phyloP scores from a whole-genome alignment of 176 grass and related monocot species.

The Typha latifolia region DNA sequence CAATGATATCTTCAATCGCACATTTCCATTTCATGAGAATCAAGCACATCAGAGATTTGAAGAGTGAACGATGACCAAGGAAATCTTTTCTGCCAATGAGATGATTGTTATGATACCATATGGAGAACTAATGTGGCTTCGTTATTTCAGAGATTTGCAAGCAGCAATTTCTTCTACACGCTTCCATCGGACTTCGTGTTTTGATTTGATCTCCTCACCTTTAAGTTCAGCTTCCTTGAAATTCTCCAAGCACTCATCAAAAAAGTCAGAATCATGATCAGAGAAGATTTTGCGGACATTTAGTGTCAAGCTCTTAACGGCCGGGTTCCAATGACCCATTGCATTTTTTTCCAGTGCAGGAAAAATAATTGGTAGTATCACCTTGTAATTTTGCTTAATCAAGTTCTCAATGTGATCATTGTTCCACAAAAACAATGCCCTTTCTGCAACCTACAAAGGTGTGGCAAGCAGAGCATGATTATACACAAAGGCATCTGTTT shows the following conservation, averaged over 20 bases:
- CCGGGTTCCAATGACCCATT: slow-evolving; percentile 80
- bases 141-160: slow-evolving; percentile 27
- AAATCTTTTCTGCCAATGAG: too few relatives aligned
- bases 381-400: slow-evolving; percentile 93
- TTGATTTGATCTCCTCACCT: slow-evolving; percentile 48
- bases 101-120: neutral
- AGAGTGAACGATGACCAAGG: too few relatives aligned
- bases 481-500: neutral
- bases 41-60: too few relatives aligned
- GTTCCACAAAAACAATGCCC: slow-evolving; percentile 96
- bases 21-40: too few relatives aligned
- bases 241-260: slow-evolving; percentile 55
- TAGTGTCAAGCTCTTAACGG: slow-evolving; percentile 72
- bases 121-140: slow-evolving; percentile 7
- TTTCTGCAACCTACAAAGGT: slow-evolving; percentile 71
- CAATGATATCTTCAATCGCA: too few relatives aligned
- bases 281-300: slow-evolving; percentile 92
- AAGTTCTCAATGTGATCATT: slow-evolving; percentile 93
- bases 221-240: slow-evolving; percentile 64
- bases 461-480: neutral
- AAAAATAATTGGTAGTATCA: slow-evolving; percentile 86
- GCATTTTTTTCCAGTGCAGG: slow-evolving; percentile 80
- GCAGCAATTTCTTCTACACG: slow-evolving; percentile 63
- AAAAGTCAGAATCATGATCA: slow-evolving; percentile 65
- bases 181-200: slow-evolving; percentile 55